Evolutionary conservation across 345 rosid species (phyloP).

Genomic region (Citrus inodora): DNA sequence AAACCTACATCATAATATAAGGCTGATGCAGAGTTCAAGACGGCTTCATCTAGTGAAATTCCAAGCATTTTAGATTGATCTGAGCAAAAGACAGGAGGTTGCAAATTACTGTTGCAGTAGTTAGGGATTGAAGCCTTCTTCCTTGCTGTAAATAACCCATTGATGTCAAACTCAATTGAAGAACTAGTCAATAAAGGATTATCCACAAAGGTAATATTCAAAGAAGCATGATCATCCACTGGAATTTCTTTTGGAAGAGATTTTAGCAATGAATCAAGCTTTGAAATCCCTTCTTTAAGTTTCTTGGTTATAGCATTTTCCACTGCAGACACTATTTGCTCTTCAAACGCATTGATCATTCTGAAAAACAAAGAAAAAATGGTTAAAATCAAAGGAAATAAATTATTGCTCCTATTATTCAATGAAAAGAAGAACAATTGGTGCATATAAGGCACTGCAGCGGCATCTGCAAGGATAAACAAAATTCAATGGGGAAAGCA

Average conservation of each 20-base stretch:
- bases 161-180: conserved; percentile 78
- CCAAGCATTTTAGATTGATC: conserved; percentile 82
- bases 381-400: neutral
- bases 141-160: conserved; percentile 66
- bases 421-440: neutral
- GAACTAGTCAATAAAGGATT: conserved; percentile 64
- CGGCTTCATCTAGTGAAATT: conserved; percentile 79
- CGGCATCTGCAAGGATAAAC: neutral
- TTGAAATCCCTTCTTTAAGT: conserved; percentile 66
- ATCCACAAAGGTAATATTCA: conserved; percentile 76
- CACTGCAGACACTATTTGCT: conserved; percentile 68
- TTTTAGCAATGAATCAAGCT: conserved; percentile 73
- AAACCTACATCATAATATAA: conserved; percentile 84
- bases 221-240: conserved; percentile 81
- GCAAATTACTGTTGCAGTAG: conserved; percentile 22
- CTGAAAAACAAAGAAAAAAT: conserved; percentile 35
- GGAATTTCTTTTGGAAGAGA: conserved; percentile 86
- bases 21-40: conserved; percentile 85
- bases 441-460: neutral
- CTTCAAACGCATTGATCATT: conserved; percentile 90
- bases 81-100: conserved; percentile 50
- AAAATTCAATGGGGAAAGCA: neutral
- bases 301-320: conserved; percentile 74
- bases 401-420: neutral
- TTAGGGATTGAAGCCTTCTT: conserved; percentile 20